These are phyloP conservation scores for Aspergillus fructus DNA, from an alignment of 2,329 filamentous ascomycete genomes.

Conservation along the genomic window DNA sequence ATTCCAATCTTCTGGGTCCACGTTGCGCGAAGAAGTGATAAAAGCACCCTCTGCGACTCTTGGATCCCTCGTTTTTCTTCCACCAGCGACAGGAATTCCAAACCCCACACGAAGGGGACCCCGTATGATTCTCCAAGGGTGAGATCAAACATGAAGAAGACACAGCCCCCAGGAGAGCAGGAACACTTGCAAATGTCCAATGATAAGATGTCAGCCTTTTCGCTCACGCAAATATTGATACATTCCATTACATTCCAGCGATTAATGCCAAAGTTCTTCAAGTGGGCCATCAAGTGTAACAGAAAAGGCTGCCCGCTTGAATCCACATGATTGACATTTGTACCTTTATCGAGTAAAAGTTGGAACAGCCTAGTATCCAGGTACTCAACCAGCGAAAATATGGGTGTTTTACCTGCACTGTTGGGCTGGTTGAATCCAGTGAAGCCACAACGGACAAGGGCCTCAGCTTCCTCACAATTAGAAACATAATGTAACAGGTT, in stretches of 20 bases:
- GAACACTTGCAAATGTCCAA: background rate
- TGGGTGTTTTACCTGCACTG: background rate
- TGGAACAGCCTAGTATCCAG: background rate
- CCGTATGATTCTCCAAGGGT: too few species aligned
- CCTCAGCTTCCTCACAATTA: background rate
- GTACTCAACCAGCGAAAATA: too few species aligned
- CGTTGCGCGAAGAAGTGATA: too few species aligned
- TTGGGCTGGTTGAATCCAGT: background rate
- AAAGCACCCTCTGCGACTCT: fast-evolving
- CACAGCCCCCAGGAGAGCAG: background rate
- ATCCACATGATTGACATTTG: background rate
- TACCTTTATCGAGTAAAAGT: background rate
- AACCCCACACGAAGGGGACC: background rate
- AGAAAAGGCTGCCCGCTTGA: background rate
- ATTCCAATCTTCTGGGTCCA: background rate
- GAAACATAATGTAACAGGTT: background rate
- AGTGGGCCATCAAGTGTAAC: background rate
- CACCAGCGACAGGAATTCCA: background rate
- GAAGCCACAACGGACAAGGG: background rate
- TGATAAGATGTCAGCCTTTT: background rate
- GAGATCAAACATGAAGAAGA: too few species aligned
- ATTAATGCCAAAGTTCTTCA: fast-evolving
- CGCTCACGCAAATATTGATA: background rate
- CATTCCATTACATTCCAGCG: background rate
- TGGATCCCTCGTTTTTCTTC: too few species aligned